These are phyloP conservation scores for Blastomyces gilchristii DNA, from an alignment of 2,329 filamentous ascomycete genomes.

Conservation along the genomic window DNA sequence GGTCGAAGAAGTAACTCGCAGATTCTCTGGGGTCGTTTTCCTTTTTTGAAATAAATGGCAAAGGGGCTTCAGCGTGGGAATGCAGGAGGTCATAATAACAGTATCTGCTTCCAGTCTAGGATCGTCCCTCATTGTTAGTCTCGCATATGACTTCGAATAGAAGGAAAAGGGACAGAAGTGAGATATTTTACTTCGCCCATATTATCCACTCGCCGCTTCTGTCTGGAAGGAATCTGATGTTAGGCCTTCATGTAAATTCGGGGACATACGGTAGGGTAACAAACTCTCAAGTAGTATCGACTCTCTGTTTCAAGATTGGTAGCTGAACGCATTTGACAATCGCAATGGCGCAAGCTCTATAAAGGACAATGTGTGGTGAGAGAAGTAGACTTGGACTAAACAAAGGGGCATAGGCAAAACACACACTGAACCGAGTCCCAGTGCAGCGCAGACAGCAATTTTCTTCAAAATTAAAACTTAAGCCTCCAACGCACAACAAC, in stretches of 20 bases:
- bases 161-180: background rate
- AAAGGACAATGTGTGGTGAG: constrained; percentile 2
- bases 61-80: constrained; percentile 22
- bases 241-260: background rate
- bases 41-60: background rate
- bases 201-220: background rate
- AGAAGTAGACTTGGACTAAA: background rate
- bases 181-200: background rate
- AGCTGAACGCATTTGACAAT: constrained; percentile 27
- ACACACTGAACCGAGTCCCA: constrained; percentile 20
- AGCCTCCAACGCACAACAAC: constrained; percentile 26
- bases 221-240: background rate
- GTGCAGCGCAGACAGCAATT: constrained; percentile 21
- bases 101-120: constrained; percentile 25
- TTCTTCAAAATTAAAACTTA: constrained; percentile 25
- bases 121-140: background rate
- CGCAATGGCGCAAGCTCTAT: constrained; percentile 25
- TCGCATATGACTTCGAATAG: background rate
- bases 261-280: background rate
- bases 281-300: constrained; percentile 25
- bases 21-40: background rate
- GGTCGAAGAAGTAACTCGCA: background rate
- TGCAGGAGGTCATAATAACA: constrained; percentile 29
- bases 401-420: background rate
- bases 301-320: constrained; percentile 19